Base-by-base conservation (phyloP, 1,139 yeast species). In the Debaryomycetaceae sp. region DNA sequence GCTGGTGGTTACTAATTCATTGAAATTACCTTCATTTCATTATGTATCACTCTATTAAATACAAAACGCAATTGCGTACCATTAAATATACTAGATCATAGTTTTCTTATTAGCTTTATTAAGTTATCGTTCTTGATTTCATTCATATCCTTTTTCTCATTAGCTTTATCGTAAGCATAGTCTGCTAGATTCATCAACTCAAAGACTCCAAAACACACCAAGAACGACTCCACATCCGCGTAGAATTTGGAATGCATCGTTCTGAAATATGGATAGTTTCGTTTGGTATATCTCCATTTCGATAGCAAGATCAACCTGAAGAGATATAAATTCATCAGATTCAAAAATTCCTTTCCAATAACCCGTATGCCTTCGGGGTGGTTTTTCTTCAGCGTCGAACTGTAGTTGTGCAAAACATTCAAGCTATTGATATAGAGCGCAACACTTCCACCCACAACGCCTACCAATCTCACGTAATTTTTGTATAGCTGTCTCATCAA, bases 221-320 rank as follows among this genome's bases (percentile, higher is more conserved):
- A 45, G 5, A 59, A 44, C 1, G 72, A 59, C 51, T 73, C 78
- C n/a, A 69, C 40, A 31, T 59, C 54, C 43, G 57, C 61, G 76
- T 76, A 73, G 6, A 60, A 55, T 24, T 51, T 53, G 24, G 62
- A 48, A 34, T 54, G 57, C 34, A 71, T 44, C 20, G 47, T 29
- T 27, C 49, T 59, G 51, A 72, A 69, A 43, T 54, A 49, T 1
- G 75, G 75, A 48, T 70, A 75, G 52, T 68, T 63, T 33, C 63
- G 73, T 51, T 72, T 73, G 35, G 58, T 51, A 33, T 70, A 70
- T 44, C 78, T 58, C 78, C 78, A 73, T 51, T 72, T 73, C 13
- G 75, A 68, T 34, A 73, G 54, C 23, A 72, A 51, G 3, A 72
- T 62, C 43, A 72, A 54, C 44, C 71, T 56, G 42, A 69, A 56